Evolutionary conservation across 2,329 filamentous ascomycete species (phyloP), one percentile per base, ranked within the genome.

Genomic region (Berkeleyomyces rouxiae): DNA sequence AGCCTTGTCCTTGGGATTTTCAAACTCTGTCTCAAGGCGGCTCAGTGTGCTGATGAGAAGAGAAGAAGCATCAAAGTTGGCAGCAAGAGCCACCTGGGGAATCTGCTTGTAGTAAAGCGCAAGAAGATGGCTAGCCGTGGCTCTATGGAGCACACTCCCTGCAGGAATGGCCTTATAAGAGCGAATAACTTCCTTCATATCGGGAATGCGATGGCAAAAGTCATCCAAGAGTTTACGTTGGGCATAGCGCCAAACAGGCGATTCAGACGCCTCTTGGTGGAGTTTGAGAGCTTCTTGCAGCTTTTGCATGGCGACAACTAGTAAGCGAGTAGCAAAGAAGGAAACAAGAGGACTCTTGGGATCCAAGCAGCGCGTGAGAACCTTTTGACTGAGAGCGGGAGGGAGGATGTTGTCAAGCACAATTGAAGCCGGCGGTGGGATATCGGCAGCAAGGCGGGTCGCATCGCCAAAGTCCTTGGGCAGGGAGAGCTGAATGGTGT

Each of bases 401-500:
- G 93, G 93, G 7, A 99, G 75, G 60, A 97, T 84, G 71, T 85
- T 95, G 72, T 96, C 91, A 46, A 97, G 81, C 7, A 92, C 78
- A 53, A 93, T 79, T 2, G 84, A 84, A 2, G 85, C 82, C 1
- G 90, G 89, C 7, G 93, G 92, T 39, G 93, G 91, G 11, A 85
- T 75, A 16, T 77, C 73, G 33, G 84, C 82, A 49, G 71, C 67
- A 66, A 83, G 86, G 49, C 77, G 78, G 10, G 81, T 78, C 47
- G 77, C 77, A 67, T 84, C 82, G 10, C 90, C 90, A 69, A 92
- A 89, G 65, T 81, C 81, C 36, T 76, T 70, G 1, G 91, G 91
- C 1, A 96, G 77, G 1, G 85, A 83, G 43, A 95, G 76, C 63
- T 86, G 81, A 55, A 96, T 83, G 0, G 85, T 83, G 65, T 87